Base-by-base conservation (phyloP, 2,329 filamentous ascomycete species). In the Colletotrichum sp. region DNA sequence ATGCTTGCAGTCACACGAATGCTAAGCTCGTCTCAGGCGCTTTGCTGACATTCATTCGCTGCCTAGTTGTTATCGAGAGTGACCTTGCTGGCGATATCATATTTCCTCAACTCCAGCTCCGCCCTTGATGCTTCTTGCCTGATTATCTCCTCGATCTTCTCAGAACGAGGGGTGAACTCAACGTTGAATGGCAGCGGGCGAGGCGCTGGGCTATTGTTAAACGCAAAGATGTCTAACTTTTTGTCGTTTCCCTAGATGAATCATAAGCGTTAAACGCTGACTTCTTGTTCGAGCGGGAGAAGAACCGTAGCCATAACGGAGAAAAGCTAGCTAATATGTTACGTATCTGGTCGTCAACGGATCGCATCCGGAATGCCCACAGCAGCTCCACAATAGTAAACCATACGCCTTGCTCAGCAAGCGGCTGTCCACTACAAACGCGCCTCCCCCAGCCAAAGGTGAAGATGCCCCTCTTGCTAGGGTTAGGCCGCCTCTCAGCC, bases 1-100 rank as follows among this genome's bases (percentile, higher is more conserved):
- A 43, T 43, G 8, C 38, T 18, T 43, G 4, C 2, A 3, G 38
- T 10, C 1, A 43, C 8, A n/a, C 8, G 38, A 43, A 18, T 43
- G 36, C 36, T 5, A 0, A 5, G 0, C 5, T 43, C 5, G 5
- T 43, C 38, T 43, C 5, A 6, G 38, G 18, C 38, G 38, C 5
- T 43, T n/a, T 43, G 5, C 8, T 5, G 38, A 43, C 2, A 43
- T 43, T n/a, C 1, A 43, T 43, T 43, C 8, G 9, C 38, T 0
- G 16, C 38, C 5, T n/a, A 43, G 18, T 2, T 10, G 38, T 6
- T 43, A 1, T n/a, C 38, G 5, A 43, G 38, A 10, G 38, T n/a
- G 18, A 43, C 5, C 38, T 43, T 4, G 38, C 38, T 43, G 38
- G 18, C 38, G 38, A 43, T 43, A 6, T 6, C 5, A n/a, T 43